Evolutionary conservation across 176 grass and related monocot species (phyloP), one percentile per base, ranked within the genome.

Genomic region (Triticum monococcum): DNA sequence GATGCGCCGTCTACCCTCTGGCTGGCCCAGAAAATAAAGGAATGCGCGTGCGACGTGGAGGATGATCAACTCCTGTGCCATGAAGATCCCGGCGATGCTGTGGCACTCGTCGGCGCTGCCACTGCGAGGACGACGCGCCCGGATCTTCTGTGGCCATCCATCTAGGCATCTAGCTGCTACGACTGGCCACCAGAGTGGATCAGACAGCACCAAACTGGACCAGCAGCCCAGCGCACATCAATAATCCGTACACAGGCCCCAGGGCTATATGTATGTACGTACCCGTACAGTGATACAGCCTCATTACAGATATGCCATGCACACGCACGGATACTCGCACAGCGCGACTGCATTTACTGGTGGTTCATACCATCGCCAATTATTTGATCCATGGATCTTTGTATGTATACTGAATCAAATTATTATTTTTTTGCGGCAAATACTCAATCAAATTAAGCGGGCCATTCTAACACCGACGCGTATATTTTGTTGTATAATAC

Each of bases 301-400:
- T 32, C 8, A 3, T 9, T 35, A 60, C 32, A 38, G 11, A 78
- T 25, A 26, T 35, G 40, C 11, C 71, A 50, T 62, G 30, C n/a
- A 41, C 10, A 63, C 22, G 25, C n/a, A 3, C 28, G 22, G 11
- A 30, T 5, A 40, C 62, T 35, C 4, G 13, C 62, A 68, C 86
- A 82, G 79, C 79, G 60, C 22, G 60, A 8, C 62, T 57, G 68
- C 48, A 72, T 86, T 86, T 68, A 79, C 32, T 38, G 32, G 30
- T 17, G 5, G 14, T 50, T 50, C 46, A 50, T 50, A 50, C 46
- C 46, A 50, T 50, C 14, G 4, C 46, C 68, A 74, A 60, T 23
- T 64, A 41, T 46, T 86, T 30, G 25, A 2, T 18, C 50, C 16
- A 18, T 17, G 5, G 5, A 54, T 54, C 14, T 54, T 54, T 54